phyloP scores from a whole-genome alignment of 495 filamentous ascomycete genomes.

The Astrocystis sublimbata region DNA sequence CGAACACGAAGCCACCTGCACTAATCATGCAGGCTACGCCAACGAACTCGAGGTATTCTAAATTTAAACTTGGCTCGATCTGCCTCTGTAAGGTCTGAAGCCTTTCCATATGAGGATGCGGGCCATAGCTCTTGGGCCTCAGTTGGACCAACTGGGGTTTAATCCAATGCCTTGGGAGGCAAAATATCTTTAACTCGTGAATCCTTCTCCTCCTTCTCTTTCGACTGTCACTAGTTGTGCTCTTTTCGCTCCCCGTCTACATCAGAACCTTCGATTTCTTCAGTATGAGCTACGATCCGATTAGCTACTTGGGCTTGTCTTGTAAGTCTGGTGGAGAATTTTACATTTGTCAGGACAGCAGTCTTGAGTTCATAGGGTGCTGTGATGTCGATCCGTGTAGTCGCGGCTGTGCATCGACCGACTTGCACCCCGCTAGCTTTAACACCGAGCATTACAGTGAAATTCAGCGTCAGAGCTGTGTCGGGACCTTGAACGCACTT shows the following conservation, averaged over 20 bases:
- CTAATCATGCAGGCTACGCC: background rate
- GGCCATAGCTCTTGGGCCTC: background rate
- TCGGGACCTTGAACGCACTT: background rate
- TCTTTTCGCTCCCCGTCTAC: background rate
- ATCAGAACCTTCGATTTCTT: background rate
- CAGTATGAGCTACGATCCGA: constrained; percentile 17
- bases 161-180: background rate
- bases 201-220: background rate
- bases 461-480: constrained; percentile 26
- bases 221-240: background rate
- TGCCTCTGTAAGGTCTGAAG: background rate
- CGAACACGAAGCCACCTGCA: background rate
- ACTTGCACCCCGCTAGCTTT: constrained; percentile 27
- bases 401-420: constrained; percentile 24
- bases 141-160: background rate
- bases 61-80: background rate
- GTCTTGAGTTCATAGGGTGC: constrained; percentile 34
- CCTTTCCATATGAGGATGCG: background rate
- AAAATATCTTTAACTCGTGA: background rate
- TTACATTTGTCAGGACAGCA: constrained; percentile 33
- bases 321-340: constrained; percentile 30
- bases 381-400: constrained; percentile 37
- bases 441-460: constrained; percentile 12
- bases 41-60: background rate
- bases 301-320: constrained; percentile 27